A percentile compares a stretch with the other conserved stretches of the same genome.
phyloP scores from a whole-genome alignment of 208 protist genomes.

The Phytomonas francai region DNA sequence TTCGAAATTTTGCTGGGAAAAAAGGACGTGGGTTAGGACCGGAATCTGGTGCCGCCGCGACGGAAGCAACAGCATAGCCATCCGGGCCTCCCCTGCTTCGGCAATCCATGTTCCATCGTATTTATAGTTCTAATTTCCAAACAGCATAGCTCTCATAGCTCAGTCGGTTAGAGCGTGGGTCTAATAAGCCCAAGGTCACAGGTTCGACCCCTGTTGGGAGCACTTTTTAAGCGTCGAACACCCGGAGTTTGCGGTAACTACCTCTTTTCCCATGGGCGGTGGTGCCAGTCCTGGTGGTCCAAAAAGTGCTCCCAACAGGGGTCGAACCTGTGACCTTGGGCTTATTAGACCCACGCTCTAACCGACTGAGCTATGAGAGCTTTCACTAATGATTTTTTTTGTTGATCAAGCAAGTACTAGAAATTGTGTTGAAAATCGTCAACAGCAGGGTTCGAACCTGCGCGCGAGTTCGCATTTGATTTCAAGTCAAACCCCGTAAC shows the following conservation, averaged over 20 bases:
- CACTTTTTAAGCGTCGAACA: slow-evolving; percentile 25
- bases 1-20: slow-evolving; percentile 10
- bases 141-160: slow-evolving; percentile 34
- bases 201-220: slow-evolving; percentile 62
- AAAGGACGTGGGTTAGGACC: slow-evolving; percentile 84
- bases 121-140: background rate
- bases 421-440: slow-evolving; percentile 17
- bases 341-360: slow-evolving; percentile 30
- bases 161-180: slow-evolving; percentile 67
- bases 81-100: slow-evolving; percentile 82
- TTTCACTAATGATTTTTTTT: slow-evolving; percentile 2
- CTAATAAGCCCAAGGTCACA: slow-evolving; percentile 69
- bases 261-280: background rate
- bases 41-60: slow-evolving; percentile 88
- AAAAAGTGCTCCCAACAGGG: slow-evolving; percentile 30
- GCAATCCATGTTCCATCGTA: slow-evolving; percentile 1
- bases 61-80: slow-evolving; percentile 92
- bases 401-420: background rate
- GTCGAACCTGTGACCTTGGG: slow-evolving; percentile 30
- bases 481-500: slow-evolving; percentile 89
- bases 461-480: slow-evolving; percentile 88
- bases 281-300: background rate
- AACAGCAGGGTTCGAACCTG: slow-evolving; percentile 86
- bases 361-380: slow-evolving; percentile 21
- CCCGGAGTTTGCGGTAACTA: background rate